A percentile compares a stretch with the other conserved stretches of the same genome.
Conservation (phyloP, 139 green algal genomes). For the Coelastrella sp. region DNA sequence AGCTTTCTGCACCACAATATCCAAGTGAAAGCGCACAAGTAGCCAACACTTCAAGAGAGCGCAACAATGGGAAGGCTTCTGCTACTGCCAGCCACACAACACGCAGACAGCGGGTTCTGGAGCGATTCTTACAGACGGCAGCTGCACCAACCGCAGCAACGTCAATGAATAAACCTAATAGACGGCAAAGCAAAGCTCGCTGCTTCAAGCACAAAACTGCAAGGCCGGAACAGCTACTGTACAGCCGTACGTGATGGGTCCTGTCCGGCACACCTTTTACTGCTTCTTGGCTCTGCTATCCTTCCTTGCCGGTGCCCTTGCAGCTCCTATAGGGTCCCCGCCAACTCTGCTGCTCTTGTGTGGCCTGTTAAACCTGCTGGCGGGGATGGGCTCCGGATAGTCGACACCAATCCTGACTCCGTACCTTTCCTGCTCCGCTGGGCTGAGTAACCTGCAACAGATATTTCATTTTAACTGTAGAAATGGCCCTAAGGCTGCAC, state of each 20-base stretch:
- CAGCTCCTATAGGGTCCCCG: not conserved
- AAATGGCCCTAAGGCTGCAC: not conserved
- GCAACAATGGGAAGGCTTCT: not conserved
- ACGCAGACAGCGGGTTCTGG: not conserved
- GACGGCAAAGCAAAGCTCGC: too few species aligned
- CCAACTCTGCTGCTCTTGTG: constrained; percentile 20
- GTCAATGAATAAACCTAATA: too few species aligned
- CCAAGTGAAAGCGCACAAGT: too few species aligned
- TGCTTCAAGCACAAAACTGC: too few species aligned
- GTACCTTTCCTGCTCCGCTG: constrained; percentile 52
- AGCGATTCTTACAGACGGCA: not conserved
- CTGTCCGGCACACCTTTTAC: not conserved
- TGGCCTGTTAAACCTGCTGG: constrained; percentile 44
- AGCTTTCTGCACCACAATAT: too few species aligned
- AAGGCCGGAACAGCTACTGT: too few species aligned
- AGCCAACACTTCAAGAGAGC: too few species aligned
- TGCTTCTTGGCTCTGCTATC: not conserved
- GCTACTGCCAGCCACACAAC: not conserved
- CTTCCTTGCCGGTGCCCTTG: not conserved
- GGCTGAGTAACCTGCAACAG: constrained; percentile 22
- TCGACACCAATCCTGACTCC: constrained; percentile 74
- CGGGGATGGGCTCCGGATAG: constrained; percentile 75
- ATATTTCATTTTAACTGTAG: not conserved
- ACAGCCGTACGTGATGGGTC: too few species aligned
- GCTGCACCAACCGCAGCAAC: too few species aligned